Evolutionary conservation across 164 flowering plant species (phyloP).

Genomic region (Warburgia ugandensis): DNA sequence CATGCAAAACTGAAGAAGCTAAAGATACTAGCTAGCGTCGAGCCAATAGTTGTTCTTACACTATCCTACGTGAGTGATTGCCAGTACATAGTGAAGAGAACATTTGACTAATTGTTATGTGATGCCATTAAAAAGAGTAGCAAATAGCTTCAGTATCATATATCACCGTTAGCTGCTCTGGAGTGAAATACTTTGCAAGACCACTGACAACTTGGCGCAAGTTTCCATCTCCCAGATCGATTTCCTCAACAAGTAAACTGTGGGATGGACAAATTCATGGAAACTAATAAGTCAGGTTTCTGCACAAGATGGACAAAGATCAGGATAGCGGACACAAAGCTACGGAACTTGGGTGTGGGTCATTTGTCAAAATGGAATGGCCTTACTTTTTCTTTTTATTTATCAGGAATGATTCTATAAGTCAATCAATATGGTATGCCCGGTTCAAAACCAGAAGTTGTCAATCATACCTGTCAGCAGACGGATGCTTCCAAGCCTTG

Average conservation of each 20-base stretch:
- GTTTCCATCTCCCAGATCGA: conserved; percentile 82
- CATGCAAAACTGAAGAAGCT: too few species aligned
- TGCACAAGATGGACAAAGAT: not conserved
- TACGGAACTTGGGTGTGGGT: not conserved
- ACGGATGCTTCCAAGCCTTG: conserved; percentile 97
- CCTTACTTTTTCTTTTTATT: too few species aligned
- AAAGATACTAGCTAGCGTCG: too few species aligned
- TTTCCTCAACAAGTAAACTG: conserved; percentile 96
- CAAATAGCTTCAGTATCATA: not conserved
- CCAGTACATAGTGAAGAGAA: too few species aligned
- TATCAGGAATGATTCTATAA: too few species aligned
- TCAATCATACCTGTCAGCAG: conserved; percentile 84
- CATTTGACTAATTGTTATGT: too few species aligned
- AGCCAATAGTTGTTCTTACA: too few species aligned
- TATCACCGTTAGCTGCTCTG: conserved; percentile 69
- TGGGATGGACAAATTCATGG: conserved; percentile 4
- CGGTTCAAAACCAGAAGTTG: too few species aligned
- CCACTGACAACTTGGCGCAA: conserved; percentile 96
- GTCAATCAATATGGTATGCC: not conserved
- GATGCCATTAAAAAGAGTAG: not conserved
- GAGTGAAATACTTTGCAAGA: conserved; percentile 74
- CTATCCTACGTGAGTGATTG: too few species aligned
- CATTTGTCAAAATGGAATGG: too few species aligned
- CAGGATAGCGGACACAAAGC: not conserved
- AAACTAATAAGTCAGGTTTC: not conserved